These are phyloP conservation scores for Wallacemonas sp. DNA, from an alignment of 208 protist species.

Conservation along the genomic window DNA sequence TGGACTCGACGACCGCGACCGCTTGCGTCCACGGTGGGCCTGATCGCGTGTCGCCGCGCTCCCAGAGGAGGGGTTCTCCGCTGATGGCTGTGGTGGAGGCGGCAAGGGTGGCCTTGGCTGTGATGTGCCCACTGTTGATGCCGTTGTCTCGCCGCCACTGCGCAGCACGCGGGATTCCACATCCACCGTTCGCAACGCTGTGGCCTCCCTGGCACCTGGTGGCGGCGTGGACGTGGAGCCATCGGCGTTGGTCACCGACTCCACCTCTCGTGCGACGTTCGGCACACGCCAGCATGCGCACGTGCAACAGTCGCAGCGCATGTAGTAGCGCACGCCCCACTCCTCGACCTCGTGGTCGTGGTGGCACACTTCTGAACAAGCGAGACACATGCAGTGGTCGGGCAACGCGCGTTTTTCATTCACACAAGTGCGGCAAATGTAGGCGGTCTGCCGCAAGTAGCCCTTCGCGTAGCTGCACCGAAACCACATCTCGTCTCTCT, in stretches of 20 bases:
- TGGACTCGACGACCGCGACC: constrained; percentile 47
- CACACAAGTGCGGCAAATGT: constrained; percentile 81
- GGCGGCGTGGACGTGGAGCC: neutral
- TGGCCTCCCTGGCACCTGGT: neutral
- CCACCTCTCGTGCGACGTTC: constrained; percentile 6
- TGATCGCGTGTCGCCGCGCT: too few relatives aligned
- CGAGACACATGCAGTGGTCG: constrained; percentile 69
- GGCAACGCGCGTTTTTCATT: constrained; percentile 49
- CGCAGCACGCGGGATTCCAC: neutral
- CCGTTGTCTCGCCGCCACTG: neutral
- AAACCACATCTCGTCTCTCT: constrained; percentile 65
- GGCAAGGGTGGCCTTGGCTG: too few relatives aligned
- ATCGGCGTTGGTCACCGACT: constrained; percentile 1
- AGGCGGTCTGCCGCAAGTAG: constrained; percentile 74
- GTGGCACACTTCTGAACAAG: constrained; percentile 84
- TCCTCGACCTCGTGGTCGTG: constrained; percentile 77
- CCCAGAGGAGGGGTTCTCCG: too few relatives aligned
- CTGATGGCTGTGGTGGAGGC: too few relatives aligned
- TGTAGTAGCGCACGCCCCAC: constrained; percentile 80
- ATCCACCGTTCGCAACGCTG: neutral
- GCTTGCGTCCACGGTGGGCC: constrained; percentile 19
- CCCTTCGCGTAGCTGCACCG: constrained; percentile 76
- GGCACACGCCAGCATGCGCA: constrained; percentile 51
- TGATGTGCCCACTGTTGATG: too few relatives aligned
- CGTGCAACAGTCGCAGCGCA: constrained; percentile 90